Evolutionary conservation across 1,284 basidiomycete species (phyloP).

Genomic region (Afroboletus lepidellus): DNA sequence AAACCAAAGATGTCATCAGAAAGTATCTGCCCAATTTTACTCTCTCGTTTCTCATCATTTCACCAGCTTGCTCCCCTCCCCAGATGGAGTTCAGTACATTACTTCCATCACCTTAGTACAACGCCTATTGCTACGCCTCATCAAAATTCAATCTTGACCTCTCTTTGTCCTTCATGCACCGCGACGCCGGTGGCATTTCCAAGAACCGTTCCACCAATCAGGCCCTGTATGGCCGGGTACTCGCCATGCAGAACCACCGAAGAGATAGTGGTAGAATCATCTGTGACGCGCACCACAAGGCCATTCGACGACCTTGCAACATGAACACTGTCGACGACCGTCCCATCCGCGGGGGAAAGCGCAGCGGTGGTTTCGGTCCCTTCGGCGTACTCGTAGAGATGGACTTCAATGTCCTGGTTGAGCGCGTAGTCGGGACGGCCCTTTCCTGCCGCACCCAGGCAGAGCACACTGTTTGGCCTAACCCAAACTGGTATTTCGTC

Average conservation of each 20-base stretch:
- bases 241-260: conserved; percentile 18
- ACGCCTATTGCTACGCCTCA: not conserved
- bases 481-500: conserved; percentile 69
- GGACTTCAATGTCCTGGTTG: conserved; percentile 32
- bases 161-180: conserved; percentile 6
- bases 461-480: conserved; percentile 45
- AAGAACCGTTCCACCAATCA: conserved; percentile 12
- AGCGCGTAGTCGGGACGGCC: conserved; percentile 70
- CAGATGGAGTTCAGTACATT: no score
- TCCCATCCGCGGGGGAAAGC: conserved; percentile 14
- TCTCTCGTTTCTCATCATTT: no score
- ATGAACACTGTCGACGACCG: conserved; percentile 4
- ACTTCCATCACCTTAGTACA: not conserved
- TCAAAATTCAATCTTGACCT: conserved; percentile 15
- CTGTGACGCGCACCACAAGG: conserved; percentile 6
- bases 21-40: no score
- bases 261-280: conserved; percentile 9
- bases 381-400: conserved; percentile 39
- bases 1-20: no score
- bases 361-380: conserved; percentile 10
- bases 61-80: no score
- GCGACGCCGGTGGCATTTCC: not conserved
- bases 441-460: conserved; percentile 46
- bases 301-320: conserved; percentile 10
- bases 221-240: conserved; percentile 12